phyloP scores from a whole-genome alignment of 2,329 filamentous ascomycete genomes.

The Emydomyces testavorans region DNA sequence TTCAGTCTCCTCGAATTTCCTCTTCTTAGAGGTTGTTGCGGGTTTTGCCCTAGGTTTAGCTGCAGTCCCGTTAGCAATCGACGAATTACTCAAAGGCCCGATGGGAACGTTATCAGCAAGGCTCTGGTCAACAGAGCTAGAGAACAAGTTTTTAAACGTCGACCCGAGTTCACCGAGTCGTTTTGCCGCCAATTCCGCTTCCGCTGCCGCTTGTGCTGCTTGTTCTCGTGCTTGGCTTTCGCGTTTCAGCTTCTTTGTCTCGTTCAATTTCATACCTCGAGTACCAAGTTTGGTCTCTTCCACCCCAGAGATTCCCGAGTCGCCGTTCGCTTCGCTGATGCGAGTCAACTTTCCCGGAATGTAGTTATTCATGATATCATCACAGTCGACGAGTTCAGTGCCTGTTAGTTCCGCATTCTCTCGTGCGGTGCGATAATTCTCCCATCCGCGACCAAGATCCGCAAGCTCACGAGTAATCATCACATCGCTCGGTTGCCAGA shows the following conservation, averaged over 20 bases:
- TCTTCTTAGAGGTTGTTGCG: slow-evolving; percentile 35
- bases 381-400: slow-evolving; percentile 48
- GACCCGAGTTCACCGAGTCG: slow-evolving; percentile 30
- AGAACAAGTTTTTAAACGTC: slow-evolving; percentile 29
- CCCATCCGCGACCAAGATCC: slow-evolving; percentile 44
- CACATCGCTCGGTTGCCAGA: slow-evolving; percentile 56
- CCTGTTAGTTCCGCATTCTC: slow-evolving; percentile 42
- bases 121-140: slow-evolving; percentile 20
- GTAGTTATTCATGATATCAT: slow-evolving; percentile 31
- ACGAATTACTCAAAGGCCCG: slow-evolving; percentile 19
- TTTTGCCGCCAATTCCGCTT: slow-evolving; percentile 30
- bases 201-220: slow-evolving; percentile 34
- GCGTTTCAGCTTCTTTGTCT: slow-evolving; percentile 51
- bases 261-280: slow-evolving; percentile 49
- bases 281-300: slow-evolving; percentile 46
- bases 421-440: slow-evolving; percentile 41
- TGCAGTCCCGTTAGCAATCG: slow-evolving; percentile 21
- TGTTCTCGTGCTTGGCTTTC: slow-evolving; percentile 40
- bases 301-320: slow-evolving; percentile 20
- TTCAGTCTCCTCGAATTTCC: slow-evolving; percentile 44
- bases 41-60: slow-evolving; percentile 20
- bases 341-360: slow-evolving; percentile 31
- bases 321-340: slow-evolving; percentile 30
- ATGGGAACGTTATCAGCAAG: slow-evolving; percentile 16
- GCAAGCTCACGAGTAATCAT: slow-evolving; percentile 57